phyloP scores from a whole-genome alignment of 805 yeast species.

The Saccharomycopsis olivae region DNA sequence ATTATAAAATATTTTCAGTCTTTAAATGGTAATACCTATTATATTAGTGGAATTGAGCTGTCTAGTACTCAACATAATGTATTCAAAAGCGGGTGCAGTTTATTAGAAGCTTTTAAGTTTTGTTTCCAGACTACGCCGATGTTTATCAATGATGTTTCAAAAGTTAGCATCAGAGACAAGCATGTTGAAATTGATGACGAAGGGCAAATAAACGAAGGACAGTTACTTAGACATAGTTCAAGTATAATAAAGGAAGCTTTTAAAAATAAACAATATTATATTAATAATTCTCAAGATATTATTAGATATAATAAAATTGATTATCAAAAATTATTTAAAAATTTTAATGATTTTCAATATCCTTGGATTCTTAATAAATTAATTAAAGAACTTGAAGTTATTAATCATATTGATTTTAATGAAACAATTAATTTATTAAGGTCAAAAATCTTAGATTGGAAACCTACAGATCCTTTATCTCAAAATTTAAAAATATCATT shows the following conservation, averaged over 20 bases:
- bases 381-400: slow-evolving; percentile 37
- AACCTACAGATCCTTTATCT: slow-evolving; percentile 69
- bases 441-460: slow-evolving; percentile 71
- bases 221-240: slow-evolving; percentile 3
- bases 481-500: slow-evolving; percentile 76
- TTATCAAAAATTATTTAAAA: slow-evolving; percentile 53
- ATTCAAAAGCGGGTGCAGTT: background rate
- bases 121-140: slow-evolving; percentile 16
- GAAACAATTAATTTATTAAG: slow-evolving; percentile 49
- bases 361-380: slow-evolving; percentile 88
- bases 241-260: background rate
- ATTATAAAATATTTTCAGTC: slow-evolving; percentile 55
- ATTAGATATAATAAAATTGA: slow-evolving; percentile 34
- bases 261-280: slow-evolving; percentile 5
- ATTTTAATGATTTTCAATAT: slow-evolving; percentile 65
- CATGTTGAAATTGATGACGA: slow-evolving; percentile 8
- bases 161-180: slow-evolving; percentile 2
- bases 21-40: background rate
- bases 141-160: slow-evolving; percentile 2
- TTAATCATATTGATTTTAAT: slow-evolving; percentile 4
- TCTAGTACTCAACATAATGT: background rate
- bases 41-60: too few relatives aligned
- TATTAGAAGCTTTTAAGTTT: slow-evolving; percentile 10
- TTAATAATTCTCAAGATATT: slow-evolving; percentile 22
- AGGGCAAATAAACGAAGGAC: slow-evolving; percentile 15